Conservation (phyloP, 768 basidiomycete genomes). For the Boletellus ananas region DNA sequence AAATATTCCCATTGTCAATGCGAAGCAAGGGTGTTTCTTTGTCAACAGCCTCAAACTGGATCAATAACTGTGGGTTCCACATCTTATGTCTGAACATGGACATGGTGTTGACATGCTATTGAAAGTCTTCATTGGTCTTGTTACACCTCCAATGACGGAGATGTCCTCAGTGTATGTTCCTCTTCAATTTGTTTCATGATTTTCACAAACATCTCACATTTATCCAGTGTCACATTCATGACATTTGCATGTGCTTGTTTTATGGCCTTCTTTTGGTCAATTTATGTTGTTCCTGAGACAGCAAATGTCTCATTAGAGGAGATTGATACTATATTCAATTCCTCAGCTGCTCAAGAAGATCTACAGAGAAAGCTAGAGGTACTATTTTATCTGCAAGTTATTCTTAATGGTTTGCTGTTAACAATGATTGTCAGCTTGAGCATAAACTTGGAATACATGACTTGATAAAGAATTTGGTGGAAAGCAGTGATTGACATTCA, state of each 20-base stretch:
- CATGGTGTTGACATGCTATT: slow-evolving; percentile 4
- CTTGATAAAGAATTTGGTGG: slow-evolving; percentile 39
- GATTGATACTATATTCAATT: slow-evolving; percentile 65
- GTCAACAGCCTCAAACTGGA: slow-evolving; percentile 83
- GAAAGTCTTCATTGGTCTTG: slow-evolving; percentile 69
- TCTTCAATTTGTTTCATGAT: neutral
- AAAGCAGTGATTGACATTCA: slow-evolving; percentile 7
- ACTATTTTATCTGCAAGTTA: neutral
- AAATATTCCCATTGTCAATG: slow-evolving; percentile 77
- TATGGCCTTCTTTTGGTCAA: slow-evolving; percentile 68
- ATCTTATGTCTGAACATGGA: neutral
- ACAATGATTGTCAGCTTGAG: slow-evolving; percentile 46
- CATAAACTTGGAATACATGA: slow-evolving; percentile 49
- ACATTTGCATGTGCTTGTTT: slow-evolving; percentile 64
- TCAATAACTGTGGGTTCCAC: slow-evolving; percentile 63
- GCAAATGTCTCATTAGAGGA: slow-evolving; percentile 74
- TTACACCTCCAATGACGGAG: slow-evolving; percentile 65
- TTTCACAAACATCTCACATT: neutral
- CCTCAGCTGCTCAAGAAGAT: slow-evolving; percentile 57
- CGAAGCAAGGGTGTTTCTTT: slow-evolving; percentile 80
- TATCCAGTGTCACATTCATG: slow-evolving; percentile 59
- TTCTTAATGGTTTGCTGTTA: neutral
- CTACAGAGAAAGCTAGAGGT: slow-evolving; percentile 50
- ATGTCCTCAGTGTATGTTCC: slow-evolving; percentile 50
- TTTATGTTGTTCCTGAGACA: slow-evolving; percentile 68